Percentiles rank a stretch among this genome's conserved stretches.
Evolutionary conservation across 179 eudicot species (phyloP).

Genomic region (Gypsophila paniculata): DNA sequence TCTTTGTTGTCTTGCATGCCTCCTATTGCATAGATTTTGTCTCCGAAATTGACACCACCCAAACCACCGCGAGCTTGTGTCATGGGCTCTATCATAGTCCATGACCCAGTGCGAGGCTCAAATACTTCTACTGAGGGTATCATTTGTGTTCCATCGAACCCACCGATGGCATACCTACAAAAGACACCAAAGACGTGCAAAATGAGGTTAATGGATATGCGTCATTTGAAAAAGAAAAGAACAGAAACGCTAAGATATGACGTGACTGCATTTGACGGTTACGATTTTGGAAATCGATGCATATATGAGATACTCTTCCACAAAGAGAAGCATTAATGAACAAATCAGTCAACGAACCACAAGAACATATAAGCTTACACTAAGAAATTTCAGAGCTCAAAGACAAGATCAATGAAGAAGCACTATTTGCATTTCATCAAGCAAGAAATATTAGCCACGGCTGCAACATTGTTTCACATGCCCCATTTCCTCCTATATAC

Average conservation of each 20-base stretch:
- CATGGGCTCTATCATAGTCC: constrained; percentile 64
- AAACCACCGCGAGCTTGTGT: constrained; percentile 45
- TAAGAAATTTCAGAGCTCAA: too few relatives aligned
- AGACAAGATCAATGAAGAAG: too few relatives aligned
- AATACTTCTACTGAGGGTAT: constrained; percentile 54
- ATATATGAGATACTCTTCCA: neutral
- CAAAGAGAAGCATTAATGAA: too few relatives aligned
- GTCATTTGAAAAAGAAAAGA: neutral
- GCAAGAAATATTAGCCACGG: neutral
- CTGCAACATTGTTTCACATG: neutral
- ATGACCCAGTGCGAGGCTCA: constrained; percentile 59
- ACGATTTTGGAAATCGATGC: neutral
- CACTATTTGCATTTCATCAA: too few relatives aligned
- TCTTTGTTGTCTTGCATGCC: constrained; percentile 38
- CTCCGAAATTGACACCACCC: constrained; percentile 45
- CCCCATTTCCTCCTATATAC: too few relatives aligned
- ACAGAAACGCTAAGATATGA: neutral
- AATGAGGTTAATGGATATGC: neutral
- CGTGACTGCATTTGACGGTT: neutral
- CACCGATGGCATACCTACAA: constrained; percentile 79
- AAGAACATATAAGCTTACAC: too few relatives aligned
- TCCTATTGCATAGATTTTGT: constrained; percentile 49
- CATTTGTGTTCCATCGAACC: constrained; percentile 53
- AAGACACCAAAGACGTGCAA: neutral
- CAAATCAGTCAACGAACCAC: too few relatives aligned